A percentile compares a stretch with the other conserved stretches of the same genome.
These are phyloP conservation scores for Capsicum rhomboideum DNA, from an alignment of 257 asterid genomes.

Conservation along the genomic window DNA sequence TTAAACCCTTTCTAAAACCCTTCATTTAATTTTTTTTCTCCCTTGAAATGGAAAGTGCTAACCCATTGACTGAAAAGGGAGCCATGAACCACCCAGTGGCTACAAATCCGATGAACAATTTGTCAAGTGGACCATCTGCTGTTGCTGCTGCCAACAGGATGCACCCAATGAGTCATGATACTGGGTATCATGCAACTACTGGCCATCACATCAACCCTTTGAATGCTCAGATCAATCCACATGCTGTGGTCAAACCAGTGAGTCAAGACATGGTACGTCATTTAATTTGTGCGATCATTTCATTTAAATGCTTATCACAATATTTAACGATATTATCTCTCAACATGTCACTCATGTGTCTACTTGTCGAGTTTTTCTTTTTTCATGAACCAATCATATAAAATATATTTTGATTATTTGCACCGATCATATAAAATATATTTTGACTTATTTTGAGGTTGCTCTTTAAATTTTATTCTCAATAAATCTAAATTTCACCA, in stretches of 20 bases:
- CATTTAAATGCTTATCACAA: neutral
- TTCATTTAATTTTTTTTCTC: neutral
- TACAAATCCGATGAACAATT: neutral
- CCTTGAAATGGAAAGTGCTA: neutral
- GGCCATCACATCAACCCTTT: conserved; percentile 1
- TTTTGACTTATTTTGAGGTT: too few species aligned
- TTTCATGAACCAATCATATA: neutral
- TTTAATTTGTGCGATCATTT: neutral
- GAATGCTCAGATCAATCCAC: neutral
- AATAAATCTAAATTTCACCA: neutral
- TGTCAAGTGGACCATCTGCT: neutral
- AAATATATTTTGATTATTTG: neutral
- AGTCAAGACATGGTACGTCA: neutral
- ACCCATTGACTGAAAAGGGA: neutral
- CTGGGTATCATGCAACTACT: neutral
- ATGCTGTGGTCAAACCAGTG: neutral
- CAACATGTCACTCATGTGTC: neutral
- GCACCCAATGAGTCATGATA: neutral
- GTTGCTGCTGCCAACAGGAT: neutral
- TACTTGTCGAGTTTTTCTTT: neutral
- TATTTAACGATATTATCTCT: neutral
- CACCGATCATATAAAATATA: neutral
- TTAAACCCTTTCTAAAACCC: neutral
- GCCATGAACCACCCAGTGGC: neutral
- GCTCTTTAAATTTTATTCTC: neutral